phyloP scores from a whole-genome alignment of 2,329 filamentous ascomycete species.

The Scopulariopsis brevicaulis region DNA sequence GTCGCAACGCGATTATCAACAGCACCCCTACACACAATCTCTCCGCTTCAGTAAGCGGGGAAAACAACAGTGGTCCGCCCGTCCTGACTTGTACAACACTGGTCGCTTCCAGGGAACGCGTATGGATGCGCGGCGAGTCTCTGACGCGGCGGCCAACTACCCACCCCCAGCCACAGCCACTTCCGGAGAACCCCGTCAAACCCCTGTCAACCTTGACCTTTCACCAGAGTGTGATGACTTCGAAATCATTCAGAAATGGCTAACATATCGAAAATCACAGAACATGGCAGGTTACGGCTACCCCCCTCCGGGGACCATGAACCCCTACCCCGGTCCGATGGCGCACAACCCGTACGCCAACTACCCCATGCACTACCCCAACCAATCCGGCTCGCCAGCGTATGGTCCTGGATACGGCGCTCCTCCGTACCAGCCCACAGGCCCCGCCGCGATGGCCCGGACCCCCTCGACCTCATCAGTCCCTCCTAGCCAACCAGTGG shows the following conservation, averaged over 20 bases:
- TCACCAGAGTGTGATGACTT: conserved; percentile 60
- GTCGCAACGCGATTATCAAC: not conserved
- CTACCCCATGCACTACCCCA: conserved; percentile 33
- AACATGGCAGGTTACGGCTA: conserved; percentile 30
- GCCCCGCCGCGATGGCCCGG: conserved; percentile 67
- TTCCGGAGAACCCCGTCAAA: conserved; percentile 11
- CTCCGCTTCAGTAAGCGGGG: conserved; percentile 32
- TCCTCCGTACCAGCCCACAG: conserved; percentile 24
- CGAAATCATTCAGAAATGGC: conserved; percentile 65
- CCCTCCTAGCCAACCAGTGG: conserved; percentile 46
- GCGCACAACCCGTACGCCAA: conserved; percentile 28
- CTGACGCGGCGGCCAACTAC: not conserved
- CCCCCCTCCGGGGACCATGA: conserved; percentile 26
- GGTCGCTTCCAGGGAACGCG: not conserved
- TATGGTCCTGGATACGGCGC: conserved; percentile 34
- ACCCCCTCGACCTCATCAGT: conserved; percentile 53
- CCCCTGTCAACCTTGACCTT: conserved; percentile 36
- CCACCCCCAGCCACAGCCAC: conserved; percentile 4
- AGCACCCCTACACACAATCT: conserved; percentile 9
- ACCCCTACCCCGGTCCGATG: conserved; percentile 25
- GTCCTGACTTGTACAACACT: not conserved
- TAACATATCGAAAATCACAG: conserved; percentile 57
- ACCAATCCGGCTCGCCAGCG: conserved; percentile 34
- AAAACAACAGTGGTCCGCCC: not conserved
- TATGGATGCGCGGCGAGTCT: not conserved